phyloP scores from a whole-genome alignment of 2,329 filamentous ascomycete genomes.

The Lomentospora prolificans region DNA sequence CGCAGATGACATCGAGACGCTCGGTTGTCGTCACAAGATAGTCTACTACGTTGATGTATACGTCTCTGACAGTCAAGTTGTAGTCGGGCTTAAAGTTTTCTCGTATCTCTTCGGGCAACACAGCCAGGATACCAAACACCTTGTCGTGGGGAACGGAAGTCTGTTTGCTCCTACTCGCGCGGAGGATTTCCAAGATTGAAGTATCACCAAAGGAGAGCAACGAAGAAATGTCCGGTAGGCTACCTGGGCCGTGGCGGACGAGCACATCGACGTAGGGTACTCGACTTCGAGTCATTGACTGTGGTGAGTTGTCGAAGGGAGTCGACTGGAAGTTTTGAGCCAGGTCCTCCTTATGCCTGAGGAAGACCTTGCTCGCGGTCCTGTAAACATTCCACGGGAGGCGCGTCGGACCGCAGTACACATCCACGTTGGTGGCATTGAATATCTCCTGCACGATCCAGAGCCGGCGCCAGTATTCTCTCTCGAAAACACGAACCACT shows the following conservation, averaged over 20 bases:
- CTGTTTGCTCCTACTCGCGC: conserved; percentile 17
- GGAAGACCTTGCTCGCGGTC: conserved; percentile 12
- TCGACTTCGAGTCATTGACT: conserved; percentile 8
- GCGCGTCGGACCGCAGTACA: conserved; percentile 17
- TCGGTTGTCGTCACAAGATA: conserved; percentile 17
- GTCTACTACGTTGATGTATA: conserved; percentile 25
- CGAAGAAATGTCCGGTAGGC: conserved; percentile 9
- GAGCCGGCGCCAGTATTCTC: conserved; percentile 24
- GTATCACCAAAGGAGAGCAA: neutral
- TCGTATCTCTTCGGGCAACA: conserved; percentile 18
- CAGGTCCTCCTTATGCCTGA: conserved; percentile 10
- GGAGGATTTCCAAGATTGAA: conserved; percentile 15
- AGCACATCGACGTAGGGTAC: conserved; percentile 10
- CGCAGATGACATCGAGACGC: conserved; percentile 23
- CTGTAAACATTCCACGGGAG: conserved; percentile 15
- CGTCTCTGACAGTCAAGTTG: conserved; percentile 19
- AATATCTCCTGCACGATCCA: conserved; percentile 23
- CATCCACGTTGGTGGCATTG: conserved; percentile 14
- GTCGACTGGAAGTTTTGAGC: conserved; percentile 6
- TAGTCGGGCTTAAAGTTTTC: conserved; percentile 21
- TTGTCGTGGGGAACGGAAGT: conserved; percentile 24
- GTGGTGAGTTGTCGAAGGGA: neutral
- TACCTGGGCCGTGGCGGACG: conserved; percentile 13
- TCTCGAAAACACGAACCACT: conserved; percentile 21
- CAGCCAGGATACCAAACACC: conserved; percentile 24